Conservation (phyloP, 2,329 filamentous ascomycete genomes). For the Chaetomiaceae sp. region DNA sequence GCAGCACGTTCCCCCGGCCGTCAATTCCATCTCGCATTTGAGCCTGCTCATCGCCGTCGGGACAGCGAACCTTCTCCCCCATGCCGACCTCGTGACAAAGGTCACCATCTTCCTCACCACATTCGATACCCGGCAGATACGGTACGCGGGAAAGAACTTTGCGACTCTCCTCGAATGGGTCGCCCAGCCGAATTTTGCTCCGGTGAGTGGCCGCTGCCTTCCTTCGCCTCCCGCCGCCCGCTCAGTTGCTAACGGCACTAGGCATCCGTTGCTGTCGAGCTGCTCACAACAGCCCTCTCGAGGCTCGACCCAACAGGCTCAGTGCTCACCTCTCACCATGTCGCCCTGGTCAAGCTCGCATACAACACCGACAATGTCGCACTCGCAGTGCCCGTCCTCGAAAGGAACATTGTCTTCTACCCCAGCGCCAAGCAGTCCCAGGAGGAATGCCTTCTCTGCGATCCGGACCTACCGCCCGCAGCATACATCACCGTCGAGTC, state of each 20-base stretch:
- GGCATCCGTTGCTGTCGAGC: constrained; percentile 43
- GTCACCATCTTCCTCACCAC: constrained; percentile 41
- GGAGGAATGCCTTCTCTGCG: constrained; percentile 41
- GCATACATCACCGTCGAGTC: constrained; percentile 57
- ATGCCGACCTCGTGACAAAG: constrained; percentile 36
- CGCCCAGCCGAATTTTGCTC: constrained; percentile 36
- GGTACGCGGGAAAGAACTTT: constrained; percentile 44
- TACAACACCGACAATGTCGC: constrained; percentile 50
- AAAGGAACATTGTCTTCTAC: constrained; percentile 62
- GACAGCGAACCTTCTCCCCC: constrained; percentile 25
- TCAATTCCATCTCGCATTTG: constrained; percentile 50
- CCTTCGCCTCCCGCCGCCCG: neutral
- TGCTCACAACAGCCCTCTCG: constrained; percentile 51
- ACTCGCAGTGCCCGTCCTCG: constrained; percentile 55
- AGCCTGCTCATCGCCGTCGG: constrained; percentile 40
- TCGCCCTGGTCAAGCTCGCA: constrained; percentile 54
- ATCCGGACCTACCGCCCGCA: constrained; percentile 40
- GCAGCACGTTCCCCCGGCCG: constrained; percentile 43
- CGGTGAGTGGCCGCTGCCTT: too few relatives aligned
- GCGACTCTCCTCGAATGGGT: constrained; percentile 41
- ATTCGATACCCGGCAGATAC: constrained; percentile 49
- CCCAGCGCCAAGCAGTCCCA: constrained; percentile 42
- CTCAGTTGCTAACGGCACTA: constrained; percentile 26
- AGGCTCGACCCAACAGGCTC: constrained; percentile 62
- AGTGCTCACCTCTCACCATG: constrained; percentile 61